Base-by-base conservation (phyloP, 139 green algal species). In the Auxenochlorella pyrenoidosa region DNA sequence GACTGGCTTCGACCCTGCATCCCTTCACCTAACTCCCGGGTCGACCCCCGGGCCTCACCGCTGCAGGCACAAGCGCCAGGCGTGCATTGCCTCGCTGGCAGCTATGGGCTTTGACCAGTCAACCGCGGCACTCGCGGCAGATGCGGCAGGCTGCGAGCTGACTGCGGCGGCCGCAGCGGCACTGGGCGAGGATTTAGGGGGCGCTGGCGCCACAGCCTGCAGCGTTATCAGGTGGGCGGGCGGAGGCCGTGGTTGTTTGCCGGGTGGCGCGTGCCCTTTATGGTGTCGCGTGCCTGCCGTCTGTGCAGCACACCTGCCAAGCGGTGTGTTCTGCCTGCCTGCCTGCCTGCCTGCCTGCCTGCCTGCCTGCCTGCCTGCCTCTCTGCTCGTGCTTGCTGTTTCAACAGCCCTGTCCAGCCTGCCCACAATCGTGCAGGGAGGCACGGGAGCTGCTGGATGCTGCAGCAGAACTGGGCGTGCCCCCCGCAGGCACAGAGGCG, bases 51-150 rank as follows among this genome's bases (percentile, higher is more conserved):
- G 15, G 1, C 15, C 0, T 30, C 16, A 0, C 41, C 75, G 22
- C 8, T 38, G 78, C 79, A 85, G 79, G 79, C 79, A 85, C 79
- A 85, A 85, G 79, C 41, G 59, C 16, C 15, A 44, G 26, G 0
- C 30, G 38, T 85, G 79, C 79, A 75, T 85, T n/a, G 36, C 79
- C 5, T n/a, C 59, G 3, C 59, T 85, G 51, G 1, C 26, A 8
- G 79, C 75, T 2, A 85, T 85, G 79, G 79, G 79, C 0, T 85
- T 76, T 19, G 28, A 59, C 26, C 26, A 24, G 12, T 24, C 24
- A 5, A 40, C 28, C 21, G 59, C 79, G 10, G 79, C 38, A 28
- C 22, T 12, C 1, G 79, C 79, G 26, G 79, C 79, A 30, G 79
- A 85, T 2, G 79, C 79, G 3, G 38, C 59, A 0, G 59, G 60